Percentiles rank a stretch among this genome's conserved stretches.
These are phyloP conservation scores for Syncephalastrum racemosum DNA, from an alignment of 371 early-diverging fungal species.

Conservation along the genomic window DNA sequence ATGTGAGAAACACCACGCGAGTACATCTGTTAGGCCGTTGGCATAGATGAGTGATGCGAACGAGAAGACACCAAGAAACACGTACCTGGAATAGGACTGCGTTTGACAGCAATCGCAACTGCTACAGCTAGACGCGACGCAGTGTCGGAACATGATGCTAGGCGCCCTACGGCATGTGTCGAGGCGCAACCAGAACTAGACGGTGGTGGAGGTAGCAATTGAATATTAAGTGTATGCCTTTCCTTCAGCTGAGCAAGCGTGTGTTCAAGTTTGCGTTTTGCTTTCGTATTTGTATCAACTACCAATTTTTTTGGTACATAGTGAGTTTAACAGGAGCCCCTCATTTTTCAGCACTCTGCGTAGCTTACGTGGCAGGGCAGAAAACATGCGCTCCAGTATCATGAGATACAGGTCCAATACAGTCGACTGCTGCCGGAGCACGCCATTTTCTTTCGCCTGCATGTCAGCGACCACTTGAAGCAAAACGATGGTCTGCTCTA, in stretches of 20 bases:
- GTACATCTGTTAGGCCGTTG: slow-evolving; percentile 30
- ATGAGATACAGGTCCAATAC: slow-evolving; percentile 56
- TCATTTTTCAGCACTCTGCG: not conserved
- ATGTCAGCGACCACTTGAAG: slow-evolving; percentile 49
- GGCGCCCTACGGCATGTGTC: slow-evolving; percentile 7
- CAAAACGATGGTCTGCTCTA: slow-evolving; percentile 49
- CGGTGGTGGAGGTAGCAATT: slow-evolving; percentile 14
- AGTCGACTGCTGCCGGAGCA: slow-evolving; percentile 27
- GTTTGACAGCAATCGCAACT: slow-evolving; percentile 62
- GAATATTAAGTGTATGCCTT: slow-evolving; percentile 11
- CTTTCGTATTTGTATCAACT: slow-evolving; percentile 51
- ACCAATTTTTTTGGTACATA: slow-evolving; percentile 1
- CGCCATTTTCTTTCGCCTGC: slow-evolving; percentile 20
- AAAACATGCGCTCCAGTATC: slow-evolving; percentile 45
- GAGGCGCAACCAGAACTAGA: slow-evolving; percentile 9
- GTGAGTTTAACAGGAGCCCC: not conserved
- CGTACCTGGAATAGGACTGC: slow-evolving; percentile 62
- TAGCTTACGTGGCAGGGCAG: slow-evolving; percentile 53
- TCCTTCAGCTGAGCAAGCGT: slow-evolving; percentile 33
- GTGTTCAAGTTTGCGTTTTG: slow-evolving; percentile 36
- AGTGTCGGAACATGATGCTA: slow-evolving; percentile 36
- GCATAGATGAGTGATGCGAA: not conserved
- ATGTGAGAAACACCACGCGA: slow-evolving; percentile 41
- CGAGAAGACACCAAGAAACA: not conserved
- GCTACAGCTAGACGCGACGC: slow-evolving; percentile 54